phyloP scores from a whole-genome alignment of 2,329 filamentous ascomycete species.

The Colletotrichum godetiae region DNA sequence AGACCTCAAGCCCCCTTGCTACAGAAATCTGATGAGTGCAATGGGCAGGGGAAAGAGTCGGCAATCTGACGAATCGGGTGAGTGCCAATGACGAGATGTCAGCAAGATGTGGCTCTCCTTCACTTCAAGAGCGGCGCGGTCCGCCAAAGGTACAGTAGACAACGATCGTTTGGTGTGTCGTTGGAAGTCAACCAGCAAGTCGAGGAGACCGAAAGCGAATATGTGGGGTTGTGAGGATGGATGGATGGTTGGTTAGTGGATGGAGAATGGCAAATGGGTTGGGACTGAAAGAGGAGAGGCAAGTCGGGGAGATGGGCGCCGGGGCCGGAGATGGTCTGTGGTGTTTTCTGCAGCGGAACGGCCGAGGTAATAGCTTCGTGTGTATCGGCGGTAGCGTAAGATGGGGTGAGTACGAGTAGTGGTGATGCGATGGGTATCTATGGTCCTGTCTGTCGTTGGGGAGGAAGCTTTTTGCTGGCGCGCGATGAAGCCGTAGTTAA shows the following conservation, averaged over 20 bases:
- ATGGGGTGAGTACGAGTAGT: background rate
- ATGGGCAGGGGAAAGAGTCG: constrained; percentile 5
- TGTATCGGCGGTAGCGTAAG: background rate
- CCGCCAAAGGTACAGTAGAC: background rate
- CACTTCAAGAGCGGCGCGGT: background rate
- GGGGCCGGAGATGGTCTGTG: constrained; percentile 6
- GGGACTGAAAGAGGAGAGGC: background rate
- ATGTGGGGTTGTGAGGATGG: constrained; percentile 12
- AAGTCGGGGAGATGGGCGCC: background rate
- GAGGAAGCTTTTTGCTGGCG: background rate
- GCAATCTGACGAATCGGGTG: constrained; percentile 14
- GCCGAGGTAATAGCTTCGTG: background rate
- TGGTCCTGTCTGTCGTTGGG: background rate
- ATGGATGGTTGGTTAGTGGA: background rate
- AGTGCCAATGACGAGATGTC: background rate
- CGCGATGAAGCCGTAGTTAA: background rate
- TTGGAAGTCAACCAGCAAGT: background rate
- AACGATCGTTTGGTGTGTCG: background rate
- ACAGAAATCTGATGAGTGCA: background rate
- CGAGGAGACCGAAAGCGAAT: constrained; percentile 32
- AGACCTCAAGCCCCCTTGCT: constrained; percentile 1
- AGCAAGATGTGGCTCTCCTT: constrained; percentile 4
- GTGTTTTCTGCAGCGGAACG: background rate
- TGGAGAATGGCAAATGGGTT: background rate
- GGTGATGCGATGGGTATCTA: background rate